These are phyloP conservation scores for Capillidium rhysosporum DNA, from an alignment of 371 early-diverging fungal species.

Conservation along the genomic window DNA sequence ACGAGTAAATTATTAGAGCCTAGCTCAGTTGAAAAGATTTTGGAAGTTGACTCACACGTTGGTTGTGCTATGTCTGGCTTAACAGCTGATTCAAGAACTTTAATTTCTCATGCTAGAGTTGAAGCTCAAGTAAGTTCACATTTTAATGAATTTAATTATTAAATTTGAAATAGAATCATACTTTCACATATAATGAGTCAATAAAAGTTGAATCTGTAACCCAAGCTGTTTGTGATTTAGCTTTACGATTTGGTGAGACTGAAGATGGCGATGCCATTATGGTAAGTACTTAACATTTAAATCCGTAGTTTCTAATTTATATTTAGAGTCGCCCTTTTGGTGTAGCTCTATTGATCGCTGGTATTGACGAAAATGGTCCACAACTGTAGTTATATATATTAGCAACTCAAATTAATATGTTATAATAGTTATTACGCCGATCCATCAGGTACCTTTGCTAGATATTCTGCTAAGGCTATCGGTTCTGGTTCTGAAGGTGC, in stretches of 20 bases:
- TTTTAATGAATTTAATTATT: background rate
- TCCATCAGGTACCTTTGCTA: conserved; percentile 89
- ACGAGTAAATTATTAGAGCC: conserved; percentile 83
- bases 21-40: conserved; percentile 87
- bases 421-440: conserved; percentile 68
- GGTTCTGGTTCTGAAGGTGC: conserved; percentile 98
- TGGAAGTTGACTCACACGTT: conserved; percentile 86
- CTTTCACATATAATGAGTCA: conserved; percentile 83
- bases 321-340: conserved; percentile 92
- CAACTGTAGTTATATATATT: conserved; percentile 58
- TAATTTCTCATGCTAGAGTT: conserved; percentile 93
- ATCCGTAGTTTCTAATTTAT: background rate
- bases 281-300: conserved; percentile 23
- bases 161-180: conserved; percentile 46
- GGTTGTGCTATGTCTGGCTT: conserved; percentile 96
- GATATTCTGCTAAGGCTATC: conserved; percentile 91
- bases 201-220: conserved; percentile 92
- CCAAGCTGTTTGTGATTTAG: conserved; percentile 93
- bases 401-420: background rate
- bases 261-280: conserved; percentile 91
- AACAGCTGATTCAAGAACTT: conserved; percentile 87
- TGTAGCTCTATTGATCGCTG: conserved; percentile 94
- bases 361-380: conserved; percentile 93
- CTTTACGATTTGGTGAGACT: conserved; percentile 90
- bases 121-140: conserved; percentile 60